Evolutionary conservation across 2,329 filamentous ascomycete genomes (phyloP).

Genomic region (Thermomyces lanuginosus): DNA sequence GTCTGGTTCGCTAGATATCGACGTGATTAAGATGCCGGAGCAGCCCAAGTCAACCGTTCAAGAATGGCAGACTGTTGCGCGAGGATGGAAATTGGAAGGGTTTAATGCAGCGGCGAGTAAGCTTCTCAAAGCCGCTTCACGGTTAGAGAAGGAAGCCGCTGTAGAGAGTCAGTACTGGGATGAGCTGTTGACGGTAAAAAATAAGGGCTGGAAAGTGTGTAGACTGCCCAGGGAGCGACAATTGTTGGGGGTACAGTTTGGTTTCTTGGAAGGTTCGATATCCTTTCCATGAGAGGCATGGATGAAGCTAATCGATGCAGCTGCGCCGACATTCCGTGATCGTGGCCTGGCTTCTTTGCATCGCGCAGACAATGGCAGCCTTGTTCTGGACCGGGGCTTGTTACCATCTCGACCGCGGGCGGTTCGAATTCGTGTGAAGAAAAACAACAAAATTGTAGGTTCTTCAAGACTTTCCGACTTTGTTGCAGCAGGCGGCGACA

Average conservation of each 20-base stretch:
- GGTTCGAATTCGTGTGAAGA: slow-evolving; percentile 51
- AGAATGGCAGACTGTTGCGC: slow-evolving; percentile 38
- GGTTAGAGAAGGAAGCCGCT: slow-evolving; percentile 60
- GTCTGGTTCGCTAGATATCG: slow-evolving; percentile 55
- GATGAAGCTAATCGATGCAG: slow-evolving; percentile 18
- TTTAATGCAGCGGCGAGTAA: slow-evolving; percentile 60
- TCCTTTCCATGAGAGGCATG: slow-evolving; percentile 1
- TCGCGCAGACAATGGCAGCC: slow-evolving; percentile 55
- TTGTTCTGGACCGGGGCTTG: slow-evolving; percentile 52
- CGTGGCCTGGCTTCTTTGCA: slow-evolving; percentile 69
- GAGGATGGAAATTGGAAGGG: slow-evolving; percentile 63
- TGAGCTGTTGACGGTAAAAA: slow-evolving; percentile 62
- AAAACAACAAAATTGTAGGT: slow-evolving; percentile 43
- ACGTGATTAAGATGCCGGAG: slow-evolving; percentile 46
- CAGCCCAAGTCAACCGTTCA: slow-evolving; percentile 38
- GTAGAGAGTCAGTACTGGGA: slow-evolving; percentile 81
- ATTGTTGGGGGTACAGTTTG: slow-evolving; percentile 71
- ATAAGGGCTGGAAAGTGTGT: slow-evolving; percentile 74
- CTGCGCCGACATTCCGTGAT: slow-evolving; percentile 42
- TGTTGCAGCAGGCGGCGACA: slow-evolving; percentile 9
- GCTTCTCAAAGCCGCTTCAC: slow-evolving; percentile 52
- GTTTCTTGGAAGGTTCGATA: slow-evolving; percentile 56
- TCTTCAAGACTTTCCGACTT: slow-evolving; percentile 21
- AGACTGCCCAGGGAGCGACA: slow-evolving; percentile 56
- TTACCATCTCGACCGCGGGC: slow-evolving; percentile 37